Percentiles rank a stretch among this genome's conserved stretches.
phyloP scores from a whole-genome alignment of 1,284 basidiomycete species.

The Pseudomicrostroma phylloplanum region DNA sequence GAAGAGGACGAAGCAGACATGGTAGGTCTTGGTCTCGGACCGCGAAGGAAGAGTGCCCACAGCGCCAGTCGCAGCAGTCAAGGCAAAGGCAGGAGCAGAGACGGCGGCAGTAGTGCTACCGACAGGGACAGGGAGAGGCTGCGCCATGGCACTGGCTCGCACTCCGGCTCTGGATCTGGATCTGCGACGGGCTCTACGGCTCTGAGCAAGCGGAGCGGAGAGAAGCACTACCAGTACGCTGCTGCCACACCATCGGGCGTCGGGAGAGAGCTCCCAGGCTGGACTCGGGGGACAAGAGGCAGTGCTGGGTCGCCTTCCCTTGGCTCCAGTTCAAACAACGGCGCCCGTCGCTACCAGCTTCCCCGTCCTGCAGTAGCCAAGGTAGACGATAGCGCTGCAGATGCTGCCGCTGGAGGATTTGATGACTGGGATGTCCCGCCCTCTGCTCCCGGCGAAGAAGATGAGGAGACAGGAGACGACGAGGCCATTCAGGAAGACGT shows the following conservation, averaged over 20 bases:
- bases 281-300: not conserved
- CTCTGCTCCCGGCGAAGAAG: not conserved
- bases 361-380: not conserved
- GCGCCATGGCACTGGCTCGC: not conserved
- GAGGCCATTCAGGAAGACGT: not conserved
- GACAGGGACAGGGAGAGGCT: conserved; percentile 11
- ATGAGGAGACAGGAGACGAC: not conserved
- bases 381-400: conserved; percentile 1
- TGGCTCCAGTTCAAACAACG: not conserved
- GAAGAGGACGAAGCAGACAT: conserved; percentile 43
- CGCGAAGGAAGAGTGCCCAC: conserved; percentile 11
- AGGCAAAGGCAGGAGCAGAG: conserved; percentile 8
- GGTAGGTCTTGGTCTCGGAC: conserved; percentile 28
- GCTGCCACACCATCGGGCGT: not conserved
- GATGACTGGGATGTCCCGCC: conserved; percentile 12
- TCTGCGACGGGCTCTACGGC: not conserved
- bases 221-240: not conserved
- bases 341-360: not conserved
- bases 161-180: conserved; percentile 1
- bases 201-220: not conserved
- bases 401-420: conserved; percentile 35
- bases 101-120: conserved; percentile 17
- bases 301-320: not conserved
- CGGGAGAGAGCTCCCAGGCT: not conserved
- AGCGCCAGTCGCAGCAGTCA: conserved; percentile 17